Evolutionary conservation across 345 rosid genomes (phyloP), one percentile per base, ranked within the genome.

Genomic region (Citrus medica): DNA sequence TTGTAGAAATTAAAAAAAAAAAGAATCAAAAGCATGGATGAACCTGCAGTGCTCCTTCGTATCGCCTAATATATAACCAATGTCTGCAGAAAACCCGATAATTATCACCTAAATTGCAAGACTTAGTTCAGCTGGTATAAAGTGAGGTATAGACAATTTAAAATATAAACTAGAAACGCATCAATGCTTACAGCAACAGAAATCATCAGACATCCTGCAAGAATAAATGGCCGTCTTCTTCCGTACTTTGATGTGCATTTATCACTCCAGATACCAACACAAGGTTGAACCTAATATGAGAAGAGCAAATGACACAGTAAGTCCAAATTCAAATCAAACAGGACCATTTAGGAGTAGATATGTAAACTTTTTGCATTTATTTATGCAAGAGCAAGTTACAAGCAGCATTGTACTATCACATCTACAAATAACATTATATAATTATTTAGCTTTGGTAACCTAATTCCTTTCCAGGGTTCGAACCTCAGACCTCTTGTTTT

Each of bases 41-140:
- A 59, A 96, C 98, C 97, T 94, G 97, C 98, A 96, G 71, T 91
- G 89, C 88, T 96, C 99, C 84, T 90, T 86, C 32, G 95, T 81
- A 85, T 94, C 95, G 30, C 99, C 98, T 74, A 94, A 85, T 46
- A 92, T 33, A 83, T 90, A 94, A 76, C 99, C 99, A 82, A 91
- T 77, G 97, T 96, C 99, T 82, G 99, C 99, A 89, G 99, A 94
- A 94, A 87, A 96, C 71, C 97, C 98, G 82, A 96, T 94, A 78
- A 94, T 88, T 85, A 92, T 84, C 91, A 94, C 98, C 98, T 94
- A 91, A 82, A 94, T 89, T 82, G 80, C 87, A 94, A 85, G 84
- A 82, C 78, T 79, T 88, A 69, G 84, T 85, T 94, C 71, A 90
- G 95, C 84, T 72, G 82, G 69, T 61, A 81, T 67, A 79, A 78